phyloP scores from a whole-genome alignment of 768 basidiomycete species.

The Scleroderma bovista region DNA sequence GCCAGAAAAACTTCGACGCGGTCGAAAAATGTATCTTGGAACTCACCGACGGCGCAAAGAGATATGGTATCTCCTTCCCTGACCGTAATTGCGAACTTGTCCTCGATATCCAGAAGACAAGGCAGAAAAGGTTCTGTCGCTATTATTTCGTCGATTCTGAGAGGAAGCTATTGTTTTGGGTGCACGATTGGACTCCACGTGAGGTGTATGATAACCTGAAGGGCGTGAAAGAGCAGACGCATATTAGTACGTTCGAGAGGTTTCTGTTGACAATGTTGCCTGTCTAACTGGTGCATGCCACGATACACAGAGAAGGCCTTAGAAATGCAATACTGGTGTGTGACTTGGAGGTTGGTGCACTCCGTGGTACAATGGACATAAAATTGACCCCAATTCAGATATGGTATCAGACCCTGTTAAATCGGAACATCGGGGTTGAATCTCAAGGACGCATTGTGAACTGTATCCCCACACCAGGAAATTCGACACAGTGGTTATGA shows the following conservation, averaged over 20 bases:
- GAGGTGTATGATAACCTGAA: constrained; percentile 4
- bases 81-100: constrained; percentile 1
- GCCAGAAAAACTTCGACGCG: background rate
- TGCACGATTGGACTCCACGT: constrained; percentile 3
- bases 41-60: background rate
- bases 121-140: constrained; percentile 1
- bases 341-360: background rate
- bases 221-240: constrained; percentile 5
- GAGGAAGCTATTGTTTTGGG: constrained; percentile 6
- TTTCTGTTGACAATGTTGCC: background rate
- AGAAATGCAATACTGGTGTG: constrained; percentile 25
- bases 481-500: constrained; percentile 1
- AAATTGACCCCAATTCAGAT: too few relatives aligned
- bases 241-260: constrained; percentile 6
- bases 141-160: constrained; percentile 8
- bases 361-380: too few relatives aligned
- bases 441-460: constrained; percentile 22
- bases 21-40: background rate
- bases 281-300: background rate
- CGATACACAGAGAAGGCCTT: constrained; percentile 14
- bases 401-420: too few relatives aligned
- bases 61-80: background rate
- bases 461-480: constrained; percentile 7
- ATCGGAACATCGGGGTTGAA: background rate
- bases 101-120: constrained; percentile 2